Base-by-base conservation (phyloP, 345 rosid genomes). In the Salix caprea region DNA sequence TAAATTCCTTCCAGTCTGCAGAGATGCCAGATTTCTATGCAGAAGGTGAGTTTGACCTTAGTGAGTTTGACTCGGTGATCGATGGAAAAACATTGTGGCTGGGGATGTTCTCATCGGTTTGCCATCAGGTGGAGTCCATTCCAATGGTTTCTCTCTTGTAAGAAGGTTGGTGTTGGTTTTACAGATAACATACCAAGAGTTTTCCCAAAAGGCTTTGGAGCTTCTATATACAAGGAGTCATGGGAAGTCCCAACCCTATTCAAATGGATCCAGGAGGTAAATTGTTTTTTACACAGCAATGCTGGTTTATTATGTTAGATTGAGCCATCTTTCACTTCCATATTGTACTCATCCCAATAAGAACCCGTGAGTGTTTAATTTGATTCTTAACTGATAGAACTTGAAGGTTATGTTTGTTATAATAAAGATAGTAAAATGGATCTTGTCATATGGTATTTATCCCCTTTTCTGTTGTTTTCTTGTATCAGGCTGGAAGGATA, bases 241-340 rank as follows among this genome's bases (percentile, higher is more conserved):
- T 96, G 97, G 98, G 82, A 87, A 74, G 82, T 90, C 48, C 93
- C 95, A 54, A 77, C 87, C 19, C 79, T 92, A 65, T 94, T 96
- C 88, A 91, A 87, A 71, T 94, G 97, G 98, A 88, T 96, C 76
- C 97, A 94, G 82, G 84, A 91, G 98, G 98, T 96, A 76, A 80
- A 71, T 23, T 67, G 50, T 76, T 36, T 70, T 48, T 26, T 28
- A 11, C 19, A 24, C 32, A n/a, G 40, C 67, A 68, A 56, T 56
- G 7, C 36, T 60, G 61, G 46, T 8, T 65, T 48, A 23, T 66
- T 54, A 67, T 61, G 56, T 58, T 40, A 26, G 56, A 30, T 40
- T 56, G 24, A 36, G 40, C 16, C 46, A 15, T 34, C 18, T 30
- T 65, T 74, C 34, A 30, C 2, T 66, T 4, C 58, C 72, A 36